Evolutionary conservation across 2,329 filamentous ascomycete genomes (phyloP), one percentile per base, ranked within the genome.

Genomic region (Polychaeton citri): DNA sequence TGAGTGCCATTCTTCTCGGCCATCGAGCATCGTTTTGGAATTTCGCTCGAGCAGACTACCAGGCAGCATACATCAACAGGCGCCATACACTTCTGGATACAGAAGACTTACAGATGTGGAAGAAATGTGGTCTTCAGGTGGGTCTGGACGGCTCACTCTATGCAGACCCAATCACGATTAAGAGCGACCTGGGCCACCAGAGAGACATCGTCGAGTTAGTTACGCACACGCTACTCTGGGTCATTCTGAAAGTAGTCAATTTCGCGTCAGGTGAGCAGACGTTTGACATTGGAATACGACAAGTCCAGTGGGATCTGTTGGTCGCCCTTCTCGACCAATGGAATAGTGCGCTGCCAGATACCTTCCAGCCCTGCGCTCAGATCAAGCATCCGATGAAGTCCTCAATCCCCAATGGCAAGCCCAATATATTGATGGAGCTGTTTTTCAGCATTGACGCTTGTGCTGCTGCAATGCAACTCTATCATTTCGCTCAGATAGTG

Each of bases 401-500:
- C 24, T 28, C 24, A 3, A 28, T 15, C 15, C 13, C 18, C 10
- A 13, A 12, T 6, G 30, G 30, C 13, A 16, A 17, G 9, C 30
- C 30, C 12, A 32, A 15, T 9, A 18, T 31, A 12, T 38, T 55
- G 7, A 53, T 63, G 54, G 73, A 78, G 48, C 64, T 76, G 8
- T 80, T 76, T 72, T 78, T 76, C 54, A 68, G 67, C 43, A 65
- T 74, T 2, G 66, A 74, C 0, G 69, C 78, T 59, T 79, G 74
- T 52, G 73, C 71, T 0, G 74, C 75, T 0, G 72, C 74, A 1
- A 75, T 79, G 62, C 74, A 77, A 44, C 68, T 70, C 24, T 79
- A 77, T 43, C 72, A 79, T 47, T 77, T 79, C 59, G 72, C 71
- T 1, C 67, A 72, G 24, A 73, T 78, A 10, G 61, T 76, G 1